Evolutionary conservation across 2,329 filamentous ascomycete genomes (phyloP), one percentile per base, ranked within the genome.

Genomic region (Cladosporium sp.): DNA sequence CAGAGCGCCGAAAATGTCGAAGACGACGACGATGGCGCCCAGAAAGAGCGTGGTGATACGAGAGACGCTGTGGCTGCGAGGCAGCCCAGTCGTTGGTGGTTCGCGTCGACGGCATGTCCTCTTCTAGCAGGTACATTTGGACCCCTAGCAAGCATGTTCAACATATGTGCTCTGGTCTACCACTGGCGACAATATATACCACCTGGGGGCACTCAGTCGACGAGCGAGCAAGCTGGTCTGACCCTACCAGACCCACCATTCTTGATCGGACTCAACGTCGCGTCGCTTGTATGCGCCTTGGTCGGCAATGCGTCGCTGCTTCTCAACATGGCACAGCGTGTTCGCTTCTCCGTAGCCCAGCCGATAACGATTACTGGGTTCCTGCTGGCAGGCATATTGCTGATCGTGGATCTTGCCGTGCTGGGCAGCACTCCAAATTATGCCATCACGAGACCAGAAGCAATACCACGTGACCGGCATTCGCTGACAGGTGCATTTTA

Each of bases 101-200:
- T 88, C 71, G 85, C 85, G 2, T 86, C 83, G 24, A 88, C 86
- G 10, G 84, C 82, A 36, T 84, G 83, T 70, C 86, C 86, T 15
- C 77, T 88, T 3, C 77, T 87, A 41, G 86, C 86, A 4, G 80
- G 79, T 69, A 79, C 77, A 1, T 78, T 80, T 52, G 78, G 78
- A 0, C 78, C 78, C 18, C 72, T 79, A 28, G 77, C 78, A 34
- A 77, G 69, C 62, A 74, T 74, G 38, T 78, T 79, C 72, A 78
- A 72, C 54, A 75, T 80, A n/a, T 79, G 77, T 65, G 85, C 86
- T 12, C 77, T 88, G 7, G 82, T 84, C 1, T 80, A 85, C 68
- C 80, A 82, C 65, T 88, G 86, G 86, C 79, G 85, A 70, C 81
- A 83, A 12, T 79, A 81, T 59, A 80, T 86, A 4, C 83, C 83